These are phyloP conservation scores for Saccharomycopsis olivae DNA, from an alignment of 805 yeast species.

Conservation along the genomic window DNA sequence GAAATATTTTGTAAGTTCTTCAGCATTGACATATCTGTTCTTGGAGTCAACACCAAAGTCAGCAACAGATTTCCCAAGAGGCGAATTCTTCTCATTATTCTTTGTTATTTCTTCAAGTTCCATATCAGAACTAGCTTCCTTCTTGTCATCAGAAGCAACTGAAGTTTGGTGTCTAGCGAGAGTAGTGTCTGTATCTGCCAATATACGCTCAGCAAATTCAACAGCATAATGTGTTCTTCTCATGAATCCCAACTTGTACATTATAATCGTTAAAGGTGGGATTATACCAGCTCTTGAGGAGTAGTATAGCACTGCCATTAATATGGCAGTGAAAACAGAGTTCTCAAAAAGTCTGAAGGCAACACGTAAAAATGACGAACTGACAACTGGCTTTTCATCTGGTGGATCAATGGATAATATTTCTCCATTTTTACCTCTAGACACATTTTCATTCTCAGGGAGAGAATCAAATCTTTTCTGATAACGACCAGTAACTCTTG, in stretches of 20 bases:
- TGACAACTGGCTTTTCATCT: background rate
- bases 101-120: background rate
- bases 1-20: background rate
- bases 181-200: constrained; percentile 12
- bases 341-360: constrained; percentile 35
- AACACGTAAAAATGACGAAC: constrained; percentile 16
- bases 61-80: background rate
- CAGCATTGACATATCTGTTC: too few relatives aligned
- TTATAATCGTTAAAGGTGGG: constrained; percentile 26
- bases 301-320: constrained; percentile 27
- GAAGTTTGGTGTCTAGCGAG: background rate
- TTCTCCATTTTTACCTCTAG: background rate
- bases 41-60: too few relatives aligned
- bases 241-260: constrained; percentile 25
- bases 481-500: constrained; percentile 16
- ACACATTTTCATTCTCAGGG: constrained; percentile 13
- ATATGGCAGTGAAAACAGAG: constrained; percentile 33
- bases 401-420: constrained; percentile 13
- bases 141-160: background rate
- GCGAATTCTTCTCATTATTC: background rate
- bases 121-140: background rate
- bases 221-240: constrained; percentile 26
- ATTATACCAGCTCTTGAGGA: constrained; percentile 30
- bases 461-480: constrained; percentile 10
- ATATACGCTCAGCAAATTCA: constrained; percentile 25